Evolutionary conservation across 2,329 filamentous ascomycete genomes (phyloP), one percentile per base, ranked within the genome.

Genomic region (Diplodia intermedia): DNA sequence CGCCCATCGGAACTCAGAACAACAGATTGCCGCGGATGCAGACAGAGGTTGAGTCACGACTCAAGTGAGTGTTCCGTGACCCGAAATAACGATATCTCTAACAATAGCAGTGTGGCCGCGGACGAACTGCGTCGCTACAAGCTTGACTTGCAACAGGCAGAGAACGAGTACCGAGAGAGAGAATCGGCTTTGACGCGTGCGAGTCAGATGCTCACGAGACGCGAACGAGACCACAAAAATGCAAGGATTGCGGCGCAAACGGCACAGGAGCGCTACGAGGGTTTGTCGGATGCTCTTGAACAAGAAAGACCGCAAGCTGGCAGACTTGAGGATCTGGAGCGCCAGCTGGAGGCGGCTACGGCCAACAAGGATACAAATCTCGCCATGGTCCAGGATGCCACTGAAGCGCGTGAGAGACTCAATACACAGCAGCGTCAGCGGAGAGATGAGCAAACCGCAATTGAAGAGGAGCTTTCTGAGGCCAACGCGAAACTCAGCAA

Each of bases 31-130:
- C 90, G 29, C 88, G 93, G n/a, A 96, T 97, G 88, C 90, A 90
- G 74, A 90, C 91, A 0, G 91, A 97, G 75, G 83, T 87, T 31
- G 90, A 87, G 68, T 86, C 86, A 20, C 90, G 92, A 73, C 85
- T 94, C 50, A 82, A 78, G 81, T 86, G 74, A 61, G 74, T 70
- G 11, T 40, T 49, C 23, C 54, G 12, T 14, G 7, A 12, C 23
- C 26, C n/a, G 6, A 2, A 5, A 1, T 31, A 33, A n/a, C 0
- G 5, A 18, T 15, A 1, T 57, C 11, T 8, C 55, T 57, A 12
- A 57, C 55, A 12, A 9, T 4, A 23, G 38, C 14, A 57, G 38
- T 38, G 43, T 63, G 36, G 60, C 60, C n/a, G 38, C 31, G 8
- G 47, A 31, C 7, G 60, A 63, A n/a, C 60, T 63, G 12, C 43